Base-by-base conservation (phyloP, 23 red algal species). In the Cyanidium caldarium region DNA sequence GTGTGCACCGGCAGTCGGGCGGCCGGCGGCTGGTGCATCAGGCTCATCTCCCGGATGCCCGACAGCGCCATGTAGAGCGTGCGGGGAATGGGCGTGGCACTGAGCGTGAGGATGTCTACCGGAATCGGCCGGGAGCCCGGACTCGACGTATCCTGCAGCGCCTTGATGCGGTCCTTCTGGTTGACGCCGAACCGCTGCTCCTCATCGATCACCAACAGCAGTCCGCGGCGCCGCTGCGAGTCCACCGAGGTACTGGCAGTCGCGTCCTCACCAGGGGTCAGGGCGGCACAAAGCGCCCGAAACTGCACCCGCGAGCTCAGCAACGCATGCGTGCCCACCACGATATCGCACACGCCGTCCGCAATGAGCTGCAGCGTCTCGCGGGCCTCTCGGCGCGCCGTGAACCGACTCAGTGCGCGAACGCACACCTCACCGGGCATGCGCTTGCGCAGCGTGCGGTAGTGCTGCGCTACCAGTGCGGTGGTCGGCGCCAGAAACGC, bases 161-260 rank as follows among this genome's bases (percentile, higher is more conserved):
- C 69, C 39, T 81, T 80, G 26, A 98, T 78, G 40, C 86, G 80
- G 56, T 98, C 92, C 80, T 98, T 98, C 7, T 88, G 84, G 40
- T 86, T 86, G 10, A 98, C 92, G n/a, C 92, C 92, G 72, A 98
- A 87, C 15, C 92, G 68, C 13, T 98, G 92, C 42, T 98, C 92
- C 35, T 98, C 92, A 73, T 98, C 92, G 29, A 98, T 75, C 1
- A 75, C 42, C 19, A 75, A 30, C 46, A 75, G 38, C 23, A 61
- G 23, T 10, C 51, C 51, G 31, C 31, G n/a, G 23, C 51, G 51
- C 23, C 51, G 51, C 51, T 10, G 51, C 7, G 51, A 7, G 31
- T 61, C 21, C 12, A 10, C 40, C 40, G 40, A 44, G 10, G 40
- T 17, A 44, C 12, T 10, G 40, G 40, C 40, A 13, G 40, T 17